Percentiles rank a stretch among this genome's conserved stretches.
phyloP scores from a whole-genome alignment of 345 rosid species.

The Syzygium aromaticum region DNA sequence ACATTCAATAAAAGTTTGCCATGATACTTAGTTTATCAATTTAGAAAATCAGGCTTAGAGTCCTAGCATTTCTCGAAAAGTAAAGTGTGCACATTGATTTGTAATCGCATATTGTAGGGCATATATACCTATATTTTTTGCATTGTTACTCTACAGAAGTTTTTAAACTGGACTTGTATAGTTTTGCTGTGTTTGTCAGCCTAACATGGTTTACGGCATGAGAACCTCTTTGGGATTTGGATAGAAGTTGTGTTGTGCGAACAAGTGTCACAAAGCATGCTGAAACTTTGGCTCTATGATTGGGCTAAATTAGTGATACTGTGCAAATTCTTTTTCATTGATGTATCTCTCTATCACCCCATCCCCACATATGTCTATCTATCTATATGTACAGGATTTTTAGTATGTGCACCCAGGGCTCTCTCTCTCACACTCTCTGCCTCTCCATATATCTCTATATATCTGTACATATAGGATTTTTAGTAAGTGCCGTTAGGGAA shows the following conservation, averaged over 20 bases:
- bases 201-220: background rate
- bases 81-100: background rate
- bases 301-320: background rate
- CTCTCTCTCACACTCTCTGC: background rate
- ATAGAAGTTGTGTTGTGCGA: background rate
- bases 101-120: background rate
- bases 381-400: background rate
- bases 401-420: background rate
- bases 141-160: background rate
- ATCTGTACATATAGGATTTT: background rate
- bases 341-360: background rate
- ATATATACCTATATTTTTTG: background rate
- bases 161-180: background rate
- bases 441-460: background rate
- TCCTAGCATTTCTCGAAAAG: background rate
- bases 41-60: background rate
- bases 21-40: background rate
- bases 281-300: background rate
- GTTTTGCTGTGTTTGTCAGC: background rate
- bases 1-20: background rate
- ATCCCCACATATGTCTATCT: background rate
- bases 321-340: background rate
- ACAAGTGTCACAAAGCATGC: background rate
- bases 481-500: background rate
- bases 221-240: background rate